Evolutionary conservation across 768 basidiomycete genomes (phyloP).

Genomic region (Collybiopsis confluens): DNA sequence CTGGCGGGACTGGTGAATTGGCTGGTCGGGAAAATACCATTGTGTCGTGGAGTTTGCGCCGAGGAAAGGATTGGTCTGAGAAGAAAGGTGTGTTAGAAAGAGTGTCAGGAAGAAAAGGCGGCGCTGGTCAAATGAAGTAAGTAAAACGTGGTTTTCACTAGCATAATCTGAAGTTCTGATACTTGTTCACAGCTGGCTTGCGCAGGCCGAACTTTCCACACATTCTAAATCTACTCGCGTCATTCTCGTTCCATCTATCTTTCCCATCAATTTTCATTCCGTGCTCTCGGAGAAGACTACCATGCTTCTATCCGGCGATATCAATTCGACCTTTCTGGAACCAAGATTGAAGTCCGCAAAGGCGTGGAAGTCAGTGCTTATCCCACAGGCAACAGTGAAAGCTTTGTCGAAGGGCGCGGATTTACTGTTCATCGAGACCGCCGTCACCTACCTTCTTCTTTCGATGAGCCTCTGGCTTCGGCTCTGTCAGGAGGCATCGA

Average conservation of each 20-base stretch:
- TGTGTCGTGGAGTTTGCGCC: conserved; percentile 63
- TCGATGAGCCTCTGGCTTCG: conserved; percentile 75
- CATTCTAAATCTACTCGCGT: conserved; percentile 52
- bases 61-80: conserved; percentile 49
- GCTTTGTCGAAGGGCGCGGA: conserved; percentile 45
- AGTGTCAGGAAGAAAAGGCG: not conserved
- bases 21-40: conserved; percentile 35
- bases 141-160: conserved; percentile 8
- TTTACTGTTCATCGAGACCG: conserved; percentile 39
- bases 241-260: conserved; percentile 79
- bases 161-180: not conserved
- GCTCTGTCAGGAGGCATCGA: conserved; percentile 66
- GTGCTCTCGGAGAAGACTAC: conserved; percentile 71
- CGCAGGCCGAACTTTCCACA: conserved; percentile 82
- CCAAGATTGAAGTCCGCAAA: conserved; percentile 65
- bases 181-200: conserved; percentile 48
- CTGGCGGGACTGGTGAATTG: conserved; percentile 29
- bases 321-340: conserved; percentile 52
- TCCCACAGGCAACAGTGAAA: conserved; percentile 31
- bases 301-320: conserved; percentile 69
- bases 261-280: conserved; percentile 81
- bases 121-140: conserved; percentile 28
- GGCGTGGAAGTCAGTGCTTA: conserved; percentile 67
- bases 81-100: conserved; percentile 33
- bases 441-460: conserved; percentile 48